Percentiles rank a stretch among this genome's conserved stretches.
Evolutionary conservation across 306 rosid species (phyloP).

Genomic region (Hylodesmum podocarpum): DNA sequence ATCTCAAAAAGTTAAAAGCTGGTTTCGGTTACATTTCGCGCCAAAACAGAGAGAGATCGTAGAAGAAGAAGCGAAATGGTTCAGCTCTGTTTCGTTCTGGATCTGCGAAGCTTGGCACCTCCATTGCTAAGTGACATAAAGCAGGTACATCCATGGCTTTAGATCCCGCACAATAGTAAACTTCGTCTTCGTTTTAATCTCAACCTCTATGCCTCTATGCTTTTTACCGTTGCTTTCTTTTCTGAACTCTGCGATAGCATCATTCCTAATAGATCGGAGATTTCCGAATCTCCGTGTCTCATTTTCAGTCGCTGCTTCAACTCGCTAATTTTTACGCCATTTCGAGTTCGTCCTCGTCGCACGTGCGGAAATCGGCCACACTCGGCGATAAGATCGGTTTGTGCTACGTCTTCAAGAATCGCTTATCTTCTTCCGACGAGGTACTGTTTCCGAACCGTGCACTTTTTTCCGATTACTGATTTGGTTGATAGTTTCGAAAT

Average conservation of each 20-base stretch:
- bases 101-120: constrained; percentile 64
- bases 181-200: neutral
- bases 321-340: constrained; percentile 70
- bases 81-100: constrained; percentile 66
- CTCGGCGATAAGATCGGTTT: constrained; percentile 57
- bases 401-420: constrained; percentile 57
- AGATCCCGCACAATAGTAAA: neutral
- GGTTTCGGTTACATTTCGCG: constrained; percentile 31
- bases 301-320: constrained; percentile 67
- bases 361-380: constrained; percentile 31
- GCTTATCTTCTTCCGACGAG: constrained; percentile 49
- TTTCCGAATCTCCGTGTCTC: constrained; percentile 26
- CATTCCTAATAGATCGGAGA: neutral
- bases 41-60: constrained; percentile 34
- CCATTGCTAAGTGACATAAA: constrained; percentile 53
- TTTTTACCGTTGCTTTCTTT: neutral
- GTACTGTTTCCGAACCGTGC: constrained; percentile 20
- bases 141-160: constrained; percentile 42
- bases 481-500: constrained; percentile 12
- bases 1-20: neutral
- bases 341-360: constrained; percentile 40
- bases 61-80: constrained; percentile 50
- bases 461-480: neutral
- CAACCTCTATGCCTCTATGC: neutral
- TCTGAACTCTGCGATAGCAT: neutral